Percentiles rank a stretch among this genome's conserved stretches.
Evolutionary conservation across 2,329 filamentous ascomycete species (phyloP).

Genomic region (Paecilomyces fulvus): DNA sequence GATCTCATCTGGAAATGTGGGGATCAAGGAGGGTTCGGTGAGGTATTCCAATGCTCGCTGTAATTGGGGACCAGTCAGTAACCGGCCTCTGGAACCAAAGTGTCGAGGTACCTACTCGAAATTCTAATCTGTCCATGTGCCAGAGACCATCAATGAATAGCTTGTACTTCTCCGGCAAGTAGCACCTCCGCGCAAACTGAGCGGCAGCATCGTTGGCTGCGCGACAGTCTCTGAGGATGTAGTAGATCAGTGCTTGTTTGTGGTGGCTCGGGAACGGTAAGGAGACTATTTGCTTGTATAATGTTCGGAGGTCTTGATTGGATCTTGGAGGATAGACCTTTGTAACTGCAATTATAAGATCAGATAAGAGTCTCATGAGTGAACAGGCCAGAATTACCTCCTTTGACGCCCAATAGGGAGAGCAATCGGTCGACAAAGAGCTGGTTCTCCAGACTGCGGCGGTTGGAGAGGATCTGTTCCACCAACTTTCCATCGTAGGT

Average conservation of each 20-base stretch:
- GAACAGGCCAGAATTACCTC: conserved; percentile 43
- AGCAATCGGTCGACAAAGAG: conserved; percentile 76
- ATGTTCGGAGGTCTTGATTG: conserved; percentile 56
- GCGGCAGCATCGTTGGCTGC: conserved; percentile 42
- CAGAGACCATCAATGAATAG: conserved; percentile 76
- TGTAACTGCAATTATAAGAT: conserved; percentile 34
- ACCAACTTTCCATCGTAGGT: conserved; percentile 54
- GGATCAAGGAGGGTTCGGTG: conserved; percentile 68
- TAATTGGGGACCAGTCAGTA: conserved; percentile 7
- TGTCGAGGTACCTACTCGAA: conserved; percentile 42
- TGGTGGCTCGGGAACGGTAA: conserved; percentile 60
- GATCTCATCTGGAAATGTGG: conserved; percentile 78
- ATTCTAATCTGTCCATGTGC: conserved; percentile 66
- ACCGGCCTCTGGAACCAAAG: not conserved
- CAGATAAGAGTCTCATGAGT: not conserved
- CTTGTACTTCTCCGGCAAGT: conserved; percentile 67
- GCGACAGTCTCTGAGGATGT: conserved; percentile 69
- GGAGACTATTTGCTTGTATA: conserved; percentile 63
- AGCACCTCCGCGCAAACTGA: conserved; percentile 54
- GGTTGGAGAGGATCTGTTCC: conserved; percentile 57
- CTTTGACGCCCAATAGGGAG: conserved; percentile 58
- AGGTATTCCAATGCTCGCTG: conserved; percentile 65
- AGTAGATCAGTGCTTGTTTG: conserved; percentile 76
- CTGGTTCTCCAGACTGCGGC: conserved; percentile 58
- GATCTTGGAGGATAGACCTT: conserved; percentile 68